Percentiles rank a stretch among this genome's conserved stretches.
These are phyloP conservation scores for Quercus robur DNA, from an alignment of 306 rosid genomes.

Conservation along the genomic window DNA sequence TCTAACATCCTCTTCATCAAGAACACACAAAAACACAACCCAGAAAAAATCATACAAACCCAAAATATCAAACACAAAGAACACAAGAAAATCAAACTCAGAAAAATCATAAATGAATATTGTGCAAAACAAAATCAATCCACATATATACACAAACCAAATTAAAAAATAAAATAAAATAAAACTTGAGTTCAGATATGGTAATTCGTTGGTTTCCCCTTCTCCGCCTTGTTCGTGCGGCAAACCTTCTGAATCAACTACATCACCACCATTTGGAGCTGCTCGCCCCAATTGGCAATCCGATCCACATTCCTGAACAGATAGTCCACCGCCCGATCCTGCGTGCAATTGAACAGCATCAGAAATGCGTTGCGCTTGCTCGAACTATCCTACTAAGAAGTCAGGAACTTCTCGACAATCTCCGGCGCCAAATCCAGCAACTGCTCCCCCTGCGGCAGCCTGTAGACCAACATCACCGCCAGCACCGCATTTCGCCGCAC, in stretches of 20 bases:
- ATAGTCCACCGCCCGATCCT: constrained; percentile 78
- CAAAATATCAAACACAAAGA: too few relatives aligned
- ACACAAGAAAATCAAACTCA: too few relatives aligned
- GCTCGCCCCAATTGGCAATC: constrained; percentile 81
- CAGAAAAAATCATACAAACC: too few relatives aligned
- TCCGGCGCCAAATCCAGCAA: constrained; percentile 81
- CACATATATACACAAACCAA: too few relatives aligned
- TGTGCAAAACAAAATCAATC: too few relatives aligned
- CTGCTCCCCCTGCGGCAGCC: constrained; percentile 83
- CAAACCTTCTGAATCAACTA: constrained; percentile 90
- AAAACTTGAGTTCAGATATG: too few relatives aligned
- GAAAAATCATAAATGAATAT: too few relatives aligned
- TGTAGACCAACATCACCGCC: constrained; percentile 79
- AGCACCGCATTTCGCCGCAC: constrained; percentile 80
- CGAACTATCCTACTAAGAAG: constrained; percentile 71
- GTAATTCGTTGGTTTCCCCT: constrained; percentile 38
- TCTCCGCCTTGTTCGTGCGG: constrained; percentile 67
- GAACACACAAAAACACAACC: too few relatives aligned
- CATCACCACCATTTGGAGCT: constrained; percentile 87
- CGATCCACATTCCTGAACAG: constrained; percentile 61
- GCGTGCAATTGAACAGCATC: constrained; percentile 85
- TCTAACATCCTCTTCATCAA: too few relatives aligned
- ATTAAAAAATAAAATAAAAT: too few relatives aligned
- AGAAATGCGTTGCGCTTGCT: constrained; percentile 91
- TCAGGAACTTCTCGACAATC: constrained; percentile 70